Evolutionary conservation across 2,329 filamentous ascomycete species (phyloP), one percentile per base, ranked within the genome.

Genomic region (Chrysoporthe deuterocubensis): DNA sequence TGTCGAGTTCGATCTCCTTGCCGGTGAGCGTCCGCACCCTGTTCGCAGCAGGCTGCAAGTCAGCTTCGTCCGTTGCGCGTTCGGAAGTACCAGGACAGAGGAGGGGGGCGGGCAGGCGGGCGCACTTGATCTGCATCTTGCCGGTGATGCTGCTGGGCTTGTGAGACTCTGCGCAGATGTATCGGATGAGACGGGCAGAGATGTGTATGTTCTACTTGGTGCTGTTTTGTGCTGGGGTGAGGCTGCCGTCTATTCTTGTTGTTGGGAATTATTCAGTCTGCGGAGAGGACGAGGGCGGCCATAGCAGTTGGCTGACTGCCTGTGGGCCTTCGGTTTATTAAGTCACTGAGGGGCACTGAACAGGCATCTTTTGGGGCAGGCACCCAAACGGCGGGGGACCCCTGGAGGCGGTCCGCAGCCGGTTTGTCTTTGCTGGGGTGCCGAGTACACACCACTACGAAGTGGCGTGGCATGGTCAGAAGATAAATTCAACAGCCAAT

Each of bases 1-100:
- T 97, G 78, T 98, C 94, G 75, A 99, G 89, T 86, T 98, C 95
- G 79, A 98, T 98, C 83, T 99, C 94, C 85, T 98, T 98, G 77
- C 96, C 96, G 72, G 96, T 98, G 72, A 99, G 90, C 71, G 96
- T 99, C 78, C 96, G 92, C 78, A 99, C 95, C 86, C 95, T 99
- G 63, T 58, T 74, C 56, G 54, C 16, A 16, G 64, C 34, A 42
- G 66, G 59, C 61, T 54, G 34, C 16, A 37, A 34, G 64, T 67
- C 44, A 64, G 67, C 58, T 8, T 37, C 21, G 21, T 34, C 21
- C 50, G 42, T 61, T 26, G 48, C 48, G 43, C 34, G 2, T 44
- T 62, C n/a, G 18, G 16, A 16, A 16, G 11, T 11, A 50, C 26
- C 14, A 40, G 37, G 37, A 2, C 37, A 40, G 4, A 40, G 48